These are phyloP conservation scores for Aspergillus thermomutatus DNA, from an alignment of 2,329 filamentous ascomycete species.

Conservation along the genomic window DNA sequence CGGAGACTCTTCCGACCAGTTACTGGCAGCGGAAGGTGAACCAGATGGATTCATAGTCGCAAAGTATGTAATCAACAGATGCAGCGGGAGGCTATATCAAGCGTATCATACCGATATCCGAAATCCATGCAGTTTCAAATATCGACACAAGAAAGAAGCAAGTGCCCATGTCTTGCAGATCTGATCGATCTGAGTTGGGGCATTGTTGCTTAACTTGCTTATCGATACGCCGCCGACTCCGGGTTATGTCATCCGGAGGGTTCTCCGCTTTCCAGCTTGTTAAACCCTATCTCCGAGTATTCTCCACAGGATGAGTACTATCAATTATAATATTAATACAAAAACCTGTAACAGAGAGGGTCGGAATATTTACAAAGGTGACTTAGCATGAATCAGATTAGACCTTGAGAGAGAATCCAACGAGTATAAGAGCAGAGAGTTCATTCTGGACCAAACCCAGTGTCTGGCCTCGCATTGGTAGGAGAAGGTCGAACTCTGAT, in stretches of 20 bases:
- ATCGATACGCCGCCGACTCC: constrained; percentile 15
- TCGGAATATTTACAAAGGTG: no score
- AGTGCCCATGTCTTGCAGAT: not conserved
- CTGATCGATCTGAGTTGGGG: not conserved
- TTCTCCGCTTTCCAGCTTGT: constrained; percentile 8
- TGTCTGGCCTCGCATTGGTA: not conserved
- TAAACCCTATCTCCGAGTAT: constrained; percentile 21
- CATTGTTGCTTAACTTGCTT: constrained; percentile 7
- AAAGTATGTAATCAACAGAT: constrained; percentile 5
- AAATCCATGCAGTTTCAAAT: not conserved
- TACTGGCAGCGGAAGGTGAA: constrained; percentile 22
- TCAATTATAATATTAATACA: no score
- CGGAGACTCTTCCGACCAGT: constrained; percentile 12
- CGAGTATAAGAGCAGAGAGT: not conserved
- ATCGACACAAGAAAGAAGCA: not conserved
- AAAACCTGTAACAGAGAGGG: no score
- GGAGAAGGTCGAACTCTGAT: no score
- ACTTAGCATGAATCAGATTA: no score
- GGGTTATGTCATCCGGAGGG: constrained; percentile 4
- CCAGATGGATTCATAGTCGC: constrained; percentile 28
- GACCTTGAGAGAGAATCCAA: no score
- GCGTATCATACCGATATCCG: constrained; percentile 4
- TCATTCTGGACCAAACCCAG: not conserved
- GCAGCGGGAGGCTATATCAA: constrained; percentile 4
- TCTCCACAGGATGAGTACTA: no score